A percentile compares a stretch with the other conserved stretches of the same genome.
Conservation (phyloP, 345 rosid species). For the Trapa incisa region DNA sequence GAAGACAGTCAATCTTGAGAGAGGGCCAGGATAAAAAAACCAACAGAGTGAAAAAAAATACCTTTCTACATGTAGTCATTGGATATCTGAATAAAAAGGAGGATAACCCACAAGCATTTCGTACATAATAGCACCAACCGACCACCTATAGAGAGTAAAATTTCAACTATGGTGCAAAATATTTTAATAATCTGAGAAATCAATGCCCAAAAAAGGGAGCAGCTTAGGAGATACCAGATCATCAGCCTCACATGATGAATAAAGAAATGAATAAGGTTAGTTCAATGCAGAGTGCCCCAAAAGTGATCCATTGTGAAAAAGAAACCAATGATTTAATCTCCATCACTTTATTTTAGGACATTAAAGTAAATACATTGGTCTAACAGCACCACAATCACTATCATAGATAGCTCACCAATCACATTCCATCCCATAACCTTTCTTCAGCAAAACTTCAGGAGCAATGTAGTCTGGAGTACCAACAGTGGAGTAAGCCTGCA, state of each 20-base stretch:
- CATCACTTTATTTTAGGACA: background rate
- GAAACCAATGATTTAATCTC: background rate
- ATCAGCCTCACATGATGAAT: background rate
- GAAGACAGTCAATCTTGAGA: background rate
- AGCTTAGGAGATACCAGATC: background rate
- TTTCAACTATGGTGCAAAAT: background rate
- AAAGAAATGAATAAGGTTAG: background rate
- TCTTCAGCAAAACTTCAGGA: constrained; percentile 89
- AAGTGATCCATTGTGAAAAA: background rate
- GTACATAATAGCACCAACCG: constrained; percentile 92
- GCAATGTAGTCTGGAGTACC: constrained; percentile 99
- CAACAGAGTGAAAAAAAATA: constrained; percentile 11
- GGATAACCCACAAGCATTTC: constrained; percentile 98
- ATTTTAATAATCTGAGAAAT: background rate
- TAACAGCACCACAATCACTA: too few relatives aligned
- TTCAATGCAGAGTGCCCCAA: too few relatives aligned
- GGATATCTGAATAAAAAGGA: constrained; percentile 97
- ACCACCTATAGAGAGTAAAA: constrained; percentile 60
- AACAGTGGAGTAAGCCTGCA: constrained; percentile 95
- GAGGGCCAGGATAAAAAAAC: background rate
- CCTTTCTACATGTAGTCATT: constrained; percentile 93
- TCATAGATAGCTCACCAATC: constrained; percentile 54
- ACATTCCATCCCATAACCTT: constrained; percentile 98
- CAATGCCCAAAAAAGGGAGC: background rate
- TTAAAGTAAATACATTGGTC: background rate